Evolutionary conservation across 2,329 filamentous ascomycete genomes (phyloP), one percentile per base, ranked within the genome.

Genomic region (Venturia carpophila): DNA sequence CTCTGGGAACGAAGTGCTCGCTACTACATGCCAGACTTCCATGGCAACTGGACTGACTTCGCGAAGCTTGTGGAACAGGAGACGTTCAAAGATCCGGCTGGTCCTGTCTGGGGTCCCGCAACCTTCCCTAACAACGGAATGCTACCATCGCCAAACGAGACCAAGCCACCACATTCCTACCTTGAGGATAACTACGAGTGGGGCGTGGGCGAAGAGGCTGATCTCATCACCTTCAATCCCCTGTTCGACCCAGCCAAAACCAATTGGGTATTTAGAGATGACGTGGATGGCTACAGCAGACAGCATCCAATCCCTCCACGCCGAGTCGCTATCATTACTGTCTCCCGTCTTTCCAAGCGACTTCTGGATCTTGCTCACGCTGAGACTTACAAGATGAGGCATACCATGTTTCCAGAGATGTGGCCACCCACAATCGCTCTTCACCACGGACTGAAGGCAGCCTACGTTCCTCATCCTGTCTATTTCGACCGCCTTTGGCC

Each of bases 331-430:
- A 89, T 92, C 70, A 86, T 91, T 67, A 92, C 89, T 0, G 88
- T 91, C 68, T 87, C 87, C 1, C 85, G 90, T 63, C 79, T 91
- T 9, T 92, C 89, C 19, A 88, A 86, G 72, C 83, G 82, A 37
- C 79, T 93, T 1, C 79, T 93, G 42, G 83, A 90, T 69, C 82
- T 87, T 67, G 92, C 92, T 89, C 89, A 93, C 71, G 82, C 85
- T 42, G 90, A 92, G 73, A 90, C 89, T 64, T 79, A 88, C 68
- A 81, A 83, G 17, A 87, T 88, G 68, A 88, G 89, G 70, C 88
- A 91, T 71, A 77, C 78, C 71, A 86, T 92, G 70, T 88, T 87
- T 66, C 89, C 89, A 0, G 90, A 93, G 73, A 92, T 93, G 89
- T 89, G 87, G 67, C 85, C 89, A 0, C 86, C 88, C 65, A 88